Base-by-base conservation (phyloP, 352 stramenopile species). In the Pythium diclinum region DNA sequence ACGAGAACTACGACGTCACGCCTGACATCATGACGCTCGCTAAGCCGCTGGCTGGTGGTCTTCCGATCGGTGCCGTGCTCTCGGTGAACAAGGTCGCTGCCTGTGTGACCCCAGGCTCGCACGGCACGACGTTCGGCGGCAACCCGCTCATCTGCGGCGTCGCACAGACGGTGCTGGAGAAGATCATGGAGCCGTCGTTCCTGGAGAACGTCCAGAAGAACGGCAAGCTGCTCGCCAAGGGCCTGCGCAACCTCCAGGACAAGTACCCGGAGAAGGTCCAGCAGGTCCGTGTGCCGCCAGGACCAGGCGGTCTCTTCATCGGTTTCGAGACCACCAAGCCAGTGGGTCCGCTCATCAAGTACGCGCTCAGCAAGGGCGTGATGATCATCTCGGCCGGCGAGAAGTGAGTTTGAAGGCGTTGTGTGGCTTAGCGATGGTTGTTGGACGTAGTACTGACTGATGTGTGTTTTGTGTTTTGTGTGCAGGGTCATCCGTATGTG, bases 11-110 rank as follows among this genome's bases (percentile, higher is more conserved):
- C 23, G 88, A 85, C 62, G 78, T 99, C 32, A 85, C 91, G 34
- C 96, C 97, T 0, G 96, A 99, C 78, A 89, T 99, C 25, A 97
- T 99, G 79, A 98, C 94, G 61, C 93, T 95, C 34, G 97, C 97
- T n/a, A 99, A 99, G 78, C 95, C 96, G 3, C 83, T 99, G 21
- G 97, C 96, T 17, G 94, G 92, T 46, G 97, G 97, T 34, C 83
- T 99, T 40, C 97, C 97, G 3, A 98, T 99, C 68, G 96, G 96
- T 59, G 97, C 96, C 34, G 96, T 99, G 77, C 87, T 98, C 72
- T 93, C 92, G 52, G 85, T 81, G 23, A 95, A 96, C 61, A 95
- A 96, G 53, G 81, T 96, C 8, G 89, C 91, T 5, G 83, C 90
- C 46, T 84, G 92, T 7, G 93, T 99, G 68, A 87, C 82, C 38